phyloP scores from a whole-genome alignment of 2,329 filamentous ascomycete genomes.

The Phialocephala sp. region DNA sequence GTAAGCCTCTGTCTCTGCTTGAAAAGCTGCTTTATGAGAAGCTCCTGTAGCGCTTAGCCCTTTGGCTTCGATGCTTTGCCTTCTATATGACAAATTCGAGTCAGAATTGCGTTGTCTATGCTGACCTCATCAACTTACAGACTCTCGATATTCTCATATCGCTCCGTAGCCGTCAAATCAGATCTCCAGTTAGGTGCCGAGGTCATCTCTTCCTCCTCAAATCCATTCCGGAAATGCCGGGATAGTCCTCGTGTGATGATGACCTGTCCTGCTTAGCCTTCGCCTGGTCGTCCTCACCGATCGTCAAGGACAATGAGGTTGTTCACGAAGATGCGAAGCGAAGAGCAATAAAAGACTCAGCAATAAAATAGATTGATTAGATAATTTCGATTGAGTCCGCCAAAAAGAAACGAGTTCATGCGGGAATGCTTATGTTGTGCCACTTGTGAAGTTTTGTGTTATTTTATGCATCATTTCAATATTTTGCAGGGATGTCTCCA shows the following conservation, averaged over 20 bases:
- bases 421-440: conserved; percentile 4
- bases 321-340: not conserved
- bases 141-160: conserved; percentile 67
- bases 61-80: conserved; percentile 43
- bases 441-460: conserved; percentile 14
- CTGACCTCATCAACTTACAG: conserved; percentile 54
- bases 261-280: conserved; percentile 1
- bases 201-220: conserved; percentile 31
- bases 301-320: not conserved
- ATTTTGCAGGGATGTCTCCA: conserved; percentile 26
- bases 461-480: conserved; percentile 25
- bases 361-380: not conserved
- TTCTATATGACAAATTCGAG: conserved; percentile 26
- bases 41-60: conserved; percentile 53
- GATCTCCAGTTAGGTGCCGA: conserved; percentile 37
- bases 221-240: conserved; percentile 23
- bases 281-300: not conserved
- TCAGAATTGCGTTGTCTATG: conserved; percentile 13
- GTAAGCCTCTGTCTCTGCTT: conserved; percentile 69
- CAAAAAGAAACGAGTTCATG: not conserved
- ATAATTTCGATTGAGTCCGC: not conserved
- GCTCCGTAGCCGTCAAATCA: conserved; percentile 48
- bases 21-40: conserved; percentile 60
- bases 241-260: conserved; percentile 5
- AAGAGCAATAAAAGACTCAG: not conserved